phyloP scores from a whole-genome alignment of 1,139 yeast species.

The Lodderomyces parapsilosis region DNA sequence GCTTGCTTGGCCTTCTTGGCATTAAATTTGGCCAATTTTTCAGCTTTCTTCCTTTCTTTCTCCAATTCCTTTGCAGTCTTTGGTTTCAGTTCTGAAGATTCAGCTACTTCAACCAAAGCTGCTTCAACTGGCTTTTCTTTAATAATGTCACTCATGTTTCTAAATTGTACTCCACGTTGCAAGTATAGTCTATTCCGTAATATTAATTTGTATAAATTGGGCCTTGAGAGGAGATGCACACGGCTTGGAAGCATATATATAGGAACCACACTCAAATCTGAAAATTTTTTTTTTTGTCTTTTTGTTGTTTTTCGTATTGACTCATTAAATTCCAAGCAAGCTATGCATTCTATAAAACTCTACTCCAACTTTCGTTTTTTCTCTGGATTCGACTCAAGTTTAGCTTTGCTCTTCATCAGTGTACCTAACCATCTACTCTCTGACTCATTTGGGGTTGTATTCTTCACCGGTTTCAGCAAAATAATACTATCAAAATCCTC shows the following conservation, averaged over 20 bases:
- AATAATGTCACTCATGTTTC: conserved; percentile 12
- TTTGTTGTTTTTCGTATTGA: background rate
- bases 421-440: conserved; percentile 1
- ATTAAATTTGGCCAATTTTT: conserved; percentile 88
- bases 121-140: conserved; percentile 7
- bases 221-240: background rate
- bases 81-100: conserved; percentile 22
- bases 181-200: background rate
- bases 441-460: conserved; percentile 2
- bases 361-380: background rate
- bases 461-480: conserved; percentile 10
- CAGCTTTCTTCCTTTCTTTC: conserved; percentile 95
- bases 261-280: background rate
- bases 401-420: background rate
- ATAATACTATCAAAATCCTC: conserved; percentile 18
- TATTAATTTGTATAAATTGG: background rate
- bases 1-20: conserved; percentile 89
- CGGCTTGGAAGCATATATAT: conserved; percentile 4
- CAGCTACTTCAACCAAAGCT: conserved; percentile 11
- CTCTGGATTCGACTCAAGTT: background rate
- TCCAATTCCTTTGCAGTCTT: conserved; percentile 80
- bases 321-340: background rate
- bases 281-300: conserved; percentile 1
- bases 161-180: background rate
- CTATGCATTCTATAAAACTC: background rate